A percentile compares a stretch with the other conserved stretches of the same genome.
Evolutionary conservation across 495 filamentous ascomycete genomes (phyloP).

Genomic region (Penicillium egyptiacum): DNA sequence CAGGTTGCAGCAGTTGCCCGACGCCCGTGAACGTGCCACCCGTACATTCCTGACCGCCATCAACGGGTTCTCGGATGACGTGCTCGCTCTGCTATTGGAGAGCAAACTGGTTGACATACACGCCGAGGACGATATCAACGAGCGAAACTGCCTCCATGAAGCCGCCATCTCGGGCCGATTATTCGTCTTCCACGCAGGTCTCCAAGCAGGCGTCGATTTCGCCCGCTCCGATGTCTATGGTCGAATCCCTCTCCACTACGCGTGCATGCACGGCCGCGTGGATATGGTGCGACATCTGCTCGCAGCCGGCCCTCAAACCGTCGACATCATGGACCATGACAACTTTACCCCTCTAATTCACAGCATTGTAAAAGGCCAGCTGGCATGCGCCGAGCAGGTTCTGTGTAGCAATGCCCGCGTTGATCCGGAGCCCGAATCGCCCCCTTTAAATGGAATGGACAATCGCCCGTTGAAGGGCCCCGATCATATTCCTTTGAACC

Average conservation of each 20-base stretch:
- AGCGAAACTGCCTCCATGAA: slow-evolving; percentile 93
- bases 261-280: slow-evolving; percentile 87
- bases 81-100: slow-evolving; percentile 71
- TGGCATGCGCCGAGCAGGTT: slow-evolving; percentile 73
- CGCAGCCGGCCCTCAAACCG: slow-evolving; percentile 58
- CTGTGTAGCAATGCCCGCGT: slow-evolving; percentile 71
- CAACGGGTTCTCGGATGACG: slow-evolving; percentile 76
- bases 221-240: slow-evolving; percentile 87
- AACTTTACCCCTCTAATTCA: slow-evolving; percentile 97
- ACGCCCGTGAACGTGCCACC: slow-evolving; percentile 72
- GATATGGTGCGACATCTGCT: slow-evolving; percentile 79
- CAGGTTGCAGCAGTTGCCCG: slow-evolving; percentile 53
- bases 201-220: slow-evolving; percentile 70
- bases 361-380: slow-evolving; percentile 81
- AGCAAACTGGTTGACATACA: slow-evolving; percentile 82
- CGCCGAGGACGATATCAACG: slow-evolving; percentile 94
- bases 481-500: slow-evolving; percentile 90
- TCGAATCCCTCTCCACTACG: slow-evolving; percentile 90
- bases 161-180: slow-evolving; percentile 84
- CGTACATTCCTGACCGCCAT: slow-evolving; percentile 86
- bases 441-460: neutral
- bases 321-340: slow-evolving; percentile 88
- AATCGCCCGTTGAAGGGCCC: slow-evolving; percentile 47
- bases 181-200: slow-evolving; percentile 71
- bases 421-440: slow-evolving; percentile 60